Evolutionary conservation across 768 basidiomycete species (phyloP).

Genomic region (Podaxis rugospora): DNA sequence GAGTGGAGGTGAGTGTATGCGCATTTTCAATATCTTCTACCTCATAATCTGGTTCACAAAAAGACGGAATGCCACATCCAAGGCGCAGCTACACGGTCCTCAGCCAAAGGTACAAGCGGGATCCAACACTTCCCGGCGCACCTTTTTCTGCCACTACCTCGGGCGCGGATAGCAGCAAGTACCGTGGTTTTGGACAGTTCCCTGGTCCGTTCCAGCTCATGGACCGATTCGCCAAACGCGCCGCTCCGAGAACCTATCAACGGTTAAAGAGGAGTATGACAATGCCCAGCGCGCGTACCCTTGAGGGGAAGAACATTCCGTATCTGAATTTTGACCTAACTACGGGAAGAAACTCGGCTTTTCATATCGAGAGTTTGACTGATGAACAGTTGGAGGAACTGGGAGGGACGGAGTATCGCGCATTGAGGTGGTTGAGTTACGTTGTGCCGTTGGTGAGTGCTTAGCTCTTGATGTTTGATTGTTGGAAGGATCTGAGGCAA

Average conservation of each 20-base stretch:
- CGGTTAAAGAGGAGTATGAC: conserved; percentile 48
- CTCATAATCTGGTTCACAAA: neutral
- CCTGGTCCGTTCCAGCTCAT: conserved; percentile 40
- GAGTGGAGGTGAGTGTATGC: neutral
- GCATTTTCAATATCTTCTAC: neutral
- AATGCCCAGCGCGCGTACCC: conserved; percentile 40
- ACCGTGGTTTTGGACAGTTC: conserved; percentile 41
- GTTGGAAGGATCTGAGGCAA: neutral
- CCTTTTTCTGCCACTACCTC: neutral
- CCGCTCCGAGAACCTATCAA: conserved; percentile 41
- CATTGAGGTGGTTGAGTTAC: conserved; percentile 49
- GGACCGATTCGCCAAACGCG: conserved; percentile 29
- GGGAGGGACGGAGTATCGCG: conserved; percentile 73
- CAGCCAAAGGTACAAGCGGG: neutral
- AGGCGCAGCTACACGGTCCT: conserved; percentile 30
- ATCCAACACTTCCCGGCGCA: neutral
- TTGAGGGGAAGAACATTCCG: conserved; percentile 27
- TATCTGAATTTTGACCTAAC: conserved; percentile 38
- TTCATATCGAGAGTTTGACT: conserved; percentile 48
- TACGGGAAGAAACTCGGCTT: conserved; percentile 58
- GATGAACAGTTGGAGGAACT: conserved; percentile 68
- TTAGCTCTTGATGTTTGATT: neutral
- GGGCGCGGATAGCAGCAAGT: conserved; percentile 22
- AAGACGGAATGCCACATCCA: conserved; percentile 6
- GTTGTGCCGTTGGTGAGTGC: conserved; percentile 40